phyloP scores from a whole-genome alignment of 139 green algal genomes.

The Chlamydomonas asymmetrica region DNA sequence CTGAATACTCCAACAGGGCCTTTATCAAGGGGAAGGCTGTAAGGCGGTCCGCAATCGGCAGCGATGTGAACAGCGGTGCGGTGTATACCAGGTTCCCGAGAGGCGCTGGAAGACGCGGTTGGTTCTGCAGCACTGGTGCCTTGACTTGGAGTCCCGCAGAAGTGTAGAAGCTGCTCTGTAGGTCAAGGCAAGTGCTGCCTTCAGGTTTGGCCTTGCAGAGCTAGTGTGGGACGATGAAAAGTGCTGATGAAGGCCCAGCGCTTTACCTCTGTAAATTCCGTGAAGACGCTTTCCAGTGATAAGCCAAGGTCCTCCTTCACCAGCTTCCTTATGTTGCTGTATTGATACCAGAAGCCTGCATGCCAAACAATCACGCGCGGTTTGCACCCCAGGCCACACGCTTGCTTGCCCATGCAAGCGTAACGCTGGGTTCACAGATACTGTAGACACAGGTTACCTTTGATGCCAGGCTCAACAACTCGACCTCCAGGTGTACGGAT shows the following conservation, averaged over 20 bases:
- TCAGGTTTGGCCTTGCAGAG: not conserved
- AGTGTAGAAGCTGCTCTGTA: not conserved
- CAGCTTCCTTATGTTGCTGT: conserved; percentile 78
- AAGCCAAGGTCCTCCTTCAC: conserved; percentile 54
- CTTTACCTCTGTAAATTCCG: not conserved
- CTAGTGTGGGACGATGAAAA: not conserved
- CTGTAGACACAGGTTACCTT: conserved; percentile 5
- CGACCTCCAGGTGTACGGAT: not conserved
- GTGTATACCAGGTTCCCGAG: conserved; percentile 82
- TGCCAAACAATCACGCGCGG: not conserved
- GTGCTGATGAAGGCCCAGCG: not conserved
- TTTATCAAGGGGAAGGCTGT: conserved; percentile 68
- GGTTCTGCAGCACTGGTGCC: conserved; percentile 65
- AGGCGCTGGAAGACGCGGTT: conserved; percentile 67
- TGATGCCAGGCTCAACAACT: conserved; percentile 17
- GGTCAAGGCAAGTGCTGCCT: not conserved
- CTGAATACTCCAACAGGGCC: conserved; percentile 69
- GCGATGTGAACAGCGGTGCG: conserved; percentile 56
- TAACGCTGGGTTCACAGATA: not conserved
- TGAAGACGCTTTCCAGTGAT: conserved; percentile 4
- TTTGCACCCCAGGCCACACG: not conserved
- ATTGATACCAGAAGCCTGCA: conserved; percentile 36
- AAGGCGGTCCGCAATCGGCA: conserved; percentile 56
- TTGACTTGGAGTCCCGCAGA: conserved; percentile 27
- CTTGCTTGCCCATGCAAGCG: no score